These are phyloP conservation scores for Suhomyces xylopsoci DNA, from an alignment of 805 yeast genomes.

Conservation along the genomic window DNA sequence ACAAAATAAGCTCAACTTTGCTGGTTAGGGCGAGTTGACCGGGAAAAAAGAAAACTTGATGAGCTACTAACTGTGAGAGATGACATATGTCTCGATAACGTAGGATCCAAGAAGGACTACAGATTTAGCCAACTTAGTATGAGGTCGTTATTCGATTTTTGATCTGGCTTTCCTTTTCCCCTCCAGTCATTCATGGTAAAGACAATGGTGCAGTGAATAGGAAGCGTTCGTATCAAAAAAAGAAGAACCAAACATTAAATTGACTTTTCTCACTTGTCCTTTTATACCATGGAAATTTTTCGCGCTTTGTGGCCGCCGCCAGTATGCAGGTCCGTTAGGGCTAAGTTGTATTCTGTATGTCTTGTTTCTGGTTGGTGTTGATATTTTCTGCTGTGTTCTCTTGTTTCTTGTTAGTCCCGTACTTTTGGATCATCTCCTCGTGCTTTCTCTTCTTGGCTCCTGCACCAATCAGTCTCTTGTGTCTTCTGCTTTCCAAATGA, in stretches of 20 bases:
- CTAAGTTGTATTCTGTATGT: not conserved
- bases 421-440: conserved; percentile 37
- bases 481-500: conserved; percentile 69
- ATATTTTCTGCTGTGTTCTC: not conserved
- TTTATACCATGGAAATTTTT: not conserved
- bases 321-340: not conserved
- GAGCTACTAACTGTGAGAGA: not conserved
- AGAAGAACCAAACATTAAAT: conserved; percentile 11
- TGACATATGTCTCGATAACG: conserved; percentile 33
- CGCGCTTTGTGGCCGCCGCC: not conserved
- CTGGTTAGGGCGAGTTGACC: not conserved
- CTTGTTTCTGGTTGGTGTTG: not conserved
- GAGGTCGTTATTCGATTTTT: conserved; percentile 31
- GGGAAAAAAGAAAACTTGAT: not conserved
- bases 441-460: conserved; percentile 52
- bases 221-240: conserved; percentile 37
- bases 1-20: not conserved
- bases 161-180: conserved; percentile 38
- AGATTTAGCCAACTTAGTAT: conserved; percentile 25
- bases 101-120: conserved; percentile 32
- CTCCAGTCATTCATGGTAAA: conserved; percentile 33
- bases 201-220: conserved; percentile 40
- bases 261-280: not conserved
- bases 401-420: not conserved
- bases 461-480: conserved; percentile 49